Conservation (phyloP, 2,329 filamentous ascomycete genomes). For the Byssochlamys sp. region DNA sequence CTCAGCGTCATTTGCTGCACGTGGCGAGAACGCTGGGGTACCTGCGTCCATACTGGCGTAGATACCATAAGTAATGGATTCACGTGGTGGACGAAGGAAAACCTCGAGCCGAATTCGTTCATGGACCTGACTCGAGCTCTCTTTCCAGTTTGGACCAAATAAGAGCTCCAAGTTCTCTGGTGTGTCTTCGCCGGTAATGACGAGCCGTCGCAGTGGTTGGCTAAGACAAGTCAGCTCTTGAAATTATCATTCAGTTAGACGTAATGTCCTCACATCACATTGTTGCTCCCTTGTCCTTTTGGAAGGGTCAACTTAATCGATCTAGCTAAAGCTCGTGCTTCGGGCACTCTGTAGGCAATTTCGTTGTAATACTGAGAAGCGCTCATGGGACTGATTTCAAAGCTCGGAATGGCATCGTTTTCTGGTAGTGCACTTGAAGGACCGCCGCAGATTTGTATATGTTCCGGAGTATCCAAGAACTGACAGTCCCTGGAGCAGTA, state of each 20-base stretch:
- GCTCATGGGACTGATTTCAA: neutral
- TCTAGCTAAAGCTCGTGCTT: neutral
- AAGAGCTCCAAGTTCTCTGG: neutral
- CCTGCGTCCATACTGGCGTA: neutral
- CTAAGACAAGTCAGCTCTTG: neutral
- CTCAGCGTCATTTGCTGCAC: neutral
- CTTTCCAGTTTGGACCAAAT: conserved; percentile 2
- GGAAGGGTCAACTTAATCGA: conserved; percentile 1
- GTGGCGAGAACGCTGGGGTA: neutral
- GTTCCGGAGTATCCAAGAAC: neutral
- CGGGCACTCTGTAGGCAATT: neutral
- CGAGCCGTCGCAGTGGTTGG: conserved; percentile 1
- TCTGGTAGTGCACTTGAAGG: neutral
- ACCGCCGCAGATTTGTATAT: neutral
- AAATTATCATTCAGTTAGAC: neutral
- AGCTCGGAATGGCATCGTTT: neutral
- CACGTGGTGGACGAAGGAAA: neutral
- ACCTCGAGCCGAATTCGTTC: neutral
- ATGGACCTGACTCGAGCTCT: neutral
- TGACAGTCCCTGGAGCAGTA: conserved; percentile 1
- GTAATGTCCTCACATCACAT: neutral
- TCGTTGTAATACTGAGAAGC: neutral
- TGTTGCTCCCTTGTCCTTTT: neutral
- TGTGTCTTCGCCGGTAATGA: conserved; percentile 3
- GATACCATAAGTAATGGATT: neutral